Conservation (phyloP, 495 filamentous ascomycete species). For the Lophiotrema nucula region DNA sequence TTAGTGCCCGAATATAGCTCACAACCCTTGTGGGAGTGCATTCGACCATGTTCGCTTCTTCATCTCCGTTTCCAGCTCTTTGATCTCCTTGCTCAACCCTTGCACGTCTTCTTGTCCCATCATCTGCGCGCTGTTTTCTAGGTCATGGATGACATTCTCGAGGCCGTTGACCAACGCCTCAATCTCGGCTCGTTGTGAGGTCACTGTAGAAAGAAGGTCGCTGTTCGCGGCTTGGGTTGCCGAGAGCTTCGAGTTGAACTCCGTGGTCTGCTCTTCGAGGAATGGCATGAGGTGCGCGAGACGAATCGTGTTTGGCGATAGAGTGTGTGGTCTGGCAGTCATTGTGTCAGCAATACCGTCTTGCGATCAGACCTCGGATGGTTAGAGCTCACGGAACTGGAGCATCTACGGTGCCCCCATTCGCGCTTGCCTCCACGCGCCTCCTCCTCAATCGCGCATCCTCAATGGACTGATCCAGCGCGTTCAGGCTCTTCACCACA, state of each 20-base stretch:
- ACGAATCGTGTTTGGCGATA: constrained; percentile 66
- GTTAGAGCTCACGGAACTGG: constrained; percentile 49
- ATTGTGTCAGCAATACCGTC: neutral
- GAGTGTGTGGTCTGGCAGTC: constrained; percentile 66
- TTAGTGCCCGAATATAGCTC: too few relatives aligned
- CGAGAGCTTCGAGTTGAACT: constrained; percentile 61
- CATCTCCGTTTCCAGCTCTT: constrained; percentile 50
- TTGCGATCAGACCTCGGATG: neutral
- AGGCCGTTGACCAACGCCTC: constrained; percentile 62
- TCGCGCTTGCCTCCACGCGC: constrained; percentile 26
- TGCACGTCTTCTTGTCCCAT: constrained; percentile 43
- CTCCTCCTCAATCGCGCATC: constrained; percentile 61
- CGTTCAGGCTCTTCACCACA: constrained; percentile 75
- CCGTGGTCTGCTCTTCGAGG: constrained; percentile 57
- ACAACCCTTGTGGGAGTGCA: too few relatives aligned
- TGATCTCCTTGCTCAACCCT: constrained; percentile 49
- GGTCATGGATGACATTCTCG: constrained; percentile 65
- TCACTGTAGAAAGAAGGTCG: constrained; percentile 59
- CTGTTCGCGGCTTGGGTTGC: constrained; percentile 64
- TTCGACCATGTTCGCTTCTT: constrained; percentile 25
- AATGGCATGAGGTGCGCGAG: constrained; percentile 70
- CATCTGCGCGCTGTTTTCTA: constrained; percentile 54
- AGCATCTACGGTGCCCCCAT: constrained; percentile 35
- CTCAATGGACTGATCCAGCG: constrained; percentile 75
- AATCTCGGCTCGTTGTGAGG: constrained; percentile 71